Base-by-base conservation (phyloP, 129 eudicot species). In the Ambrosia artemisiifolia region DNA sequence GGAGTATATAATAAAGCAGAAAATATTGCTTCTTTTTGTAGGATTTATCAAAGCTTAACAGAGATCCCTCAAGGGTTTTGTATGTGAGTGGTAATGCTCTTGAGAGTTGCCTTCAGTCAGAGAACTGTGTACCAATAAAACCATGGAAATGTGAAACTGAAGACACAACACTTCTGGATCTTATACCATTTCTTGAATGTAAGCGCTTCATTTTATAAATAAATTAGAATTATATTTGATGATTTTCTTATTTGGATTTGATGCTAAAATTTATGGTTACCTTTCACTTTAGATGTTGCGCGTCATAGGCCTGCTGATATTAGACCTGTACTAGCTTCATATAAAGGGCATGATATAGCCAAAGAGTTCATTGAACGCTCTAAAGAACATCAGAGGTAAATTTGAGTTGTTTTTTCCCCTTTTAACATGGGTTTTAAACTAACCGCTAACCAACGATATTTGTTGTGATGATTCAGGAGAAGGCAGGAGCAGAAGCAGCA, bases 161-260 rank as follows among this genome's bases (percentile, higher is more conserved):
- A 12, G 97, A 92, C 67, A 86, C 97, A 5, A 46, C 86, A 72
- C 91, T 92, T 56, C 63, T 92, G 72, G 97, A 92, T 85, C 93
- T 88, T 55, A 85, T 92, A 83, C 97, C 97, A 10, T 92, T 92
- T 71, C 94, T 92, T 65, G 94, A 88, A 50, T 92, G 97, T 88
- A 78, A 84, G 84, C 71, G 49, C 53, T 17, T 18, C 3, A 7
- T 16, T 47, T 50, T 34, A 53, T 44, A 24, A 24, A 24, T 24
- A 24, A 24, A 40, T 64, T 28, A 8, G 32, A 42, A 18, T 67
- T 18, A 3, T 67, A n/a, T 24, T 30, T 43, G 64, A 10, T 60
- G 17, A 11, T 35, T 44, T 67, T 51, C 54, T 7, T 72, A 53
- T 40, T 44, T 65, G 49, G 14, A 11, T 54, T 46, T 28, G 61